Conservation (phyloP, 2,329 filamentous ascomycete species). For the Fusarium pilosicola region DNA sequence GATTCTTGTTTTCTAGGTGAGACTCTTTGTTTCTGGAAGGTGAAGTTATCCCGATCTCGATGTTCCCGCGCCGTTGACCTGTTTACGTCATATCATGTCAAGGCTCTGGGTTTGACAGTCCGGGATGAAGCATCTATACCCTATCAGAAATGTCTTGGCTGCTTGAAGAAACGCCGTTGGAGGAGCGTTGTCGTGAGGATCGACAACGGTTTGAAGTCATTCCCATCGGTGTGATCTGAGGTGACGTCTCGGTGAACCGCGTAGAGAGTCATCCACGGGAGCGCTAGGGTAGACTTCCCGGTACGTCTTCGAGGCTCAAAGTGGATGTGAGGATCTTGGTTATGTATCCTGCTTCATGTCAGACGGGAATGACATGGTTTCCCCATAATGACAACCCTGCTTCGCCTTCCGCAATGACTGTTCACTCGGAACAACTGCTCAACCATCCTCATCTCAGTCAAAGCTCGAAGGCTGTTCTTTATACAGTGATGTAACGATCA, state of each 20-base stretch:
- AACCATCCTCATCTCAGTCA: background rate
- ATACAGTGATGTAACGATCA: slow-evolving; percentile 23
- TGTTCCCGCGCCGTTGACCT: background rate
- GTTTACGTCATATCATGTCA: slow-evolving; percentile 30
- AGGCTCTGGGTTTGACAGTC: slow-evolving; percentile 13
- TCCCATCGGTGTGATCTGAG: slow-evolving; percentile 6
- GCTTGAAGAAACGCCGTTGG: background rate
- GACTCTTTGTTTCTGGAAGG: slow-evolving; percentile 4
- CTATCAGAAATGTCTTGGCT: slow-evolving; percentile 2
- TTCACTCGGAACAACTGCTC: background rate
- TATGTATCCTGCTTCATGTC: background rate
- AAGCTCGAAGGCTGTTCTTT: background rate
- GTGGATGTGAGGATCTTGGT: background rate
- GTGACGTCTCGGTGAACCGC: slow-evolving; percentile 16
- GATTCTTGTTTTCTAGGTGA: slow-evolving; percentile 4
- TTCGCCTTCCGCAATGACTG: background rate
- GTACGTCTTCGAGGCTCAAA: slow-evolving; percentile 15
- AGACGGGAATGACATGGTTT: background rate
- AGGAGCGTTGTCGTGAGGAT: background rate
- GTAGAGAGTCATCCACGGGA: slow-evolving; percentile 15
- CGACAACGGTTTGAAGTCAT: slow-evolving; percentile 23
- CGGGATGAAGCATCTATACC: slow-evolving; percentile 14
- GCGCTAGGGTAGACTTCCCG: slow-evolving; percentile 28
- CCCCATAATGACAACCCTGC: background rate
- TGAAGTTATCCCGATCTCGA: slow-evolving; percentile 29